These are phyloP conservation scores for Claviceps africana DNA, from an alignment of 2,329 filamentous ascomycete genomes.

Conservation along the genomic window DNA sequence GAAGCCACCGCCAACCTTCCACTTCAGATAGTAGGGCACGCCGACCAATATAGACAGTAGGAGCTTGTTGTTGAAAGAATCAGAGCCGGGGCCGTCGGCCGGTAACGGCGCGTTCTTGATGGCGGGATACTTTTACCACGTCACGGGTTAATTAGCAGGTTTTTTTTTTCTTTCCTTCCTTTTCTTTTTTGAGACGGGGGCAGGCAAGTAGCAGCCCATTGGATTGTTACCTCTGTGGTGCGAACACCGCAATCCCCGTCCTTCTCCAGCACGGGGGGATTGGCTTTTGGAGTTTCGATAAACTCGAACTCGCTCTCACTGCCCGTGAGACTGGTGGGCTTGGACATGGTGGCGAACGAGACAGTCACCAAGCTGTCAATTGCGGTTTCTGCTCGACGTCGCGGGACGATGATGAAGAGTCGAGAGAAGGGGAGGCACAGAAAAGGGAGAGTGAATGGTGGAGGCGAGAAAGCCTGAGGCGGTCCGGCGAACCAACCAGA, in stretches of 20 bases:
- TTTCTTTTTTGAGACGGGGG: not conserved
- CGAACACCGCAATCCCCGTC: constrained; percentile 45
- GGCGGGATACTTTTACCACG: constrained; percentile 31
- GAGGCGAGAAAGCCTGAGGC: not conserved
- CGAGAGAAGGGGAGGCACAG: not conserved
- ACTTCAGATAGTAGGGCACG: constrained; percentile 68
- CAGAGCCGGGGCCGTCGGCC: constrained; percentile 70
- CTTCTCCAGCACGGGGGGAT: constrained; percentile 46
- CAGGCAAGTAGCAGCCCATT: not conserved
- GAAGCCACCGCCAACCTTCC: constrained; percentile 76
- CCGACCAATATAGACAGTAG: constrained; percentile 56
- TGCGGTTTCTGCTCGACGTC: not conserved
- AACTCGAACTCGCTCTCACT: constrained; percentile 27
- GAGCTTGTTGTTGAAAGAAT: constrained; percentile 73
- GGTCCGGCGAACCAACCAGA: not conserved
- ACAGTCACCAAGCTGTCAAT: constrained; percentile 8
- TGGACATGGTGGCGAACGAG: constrained; percentile 19
- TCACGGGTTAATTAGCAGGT: not conserved
- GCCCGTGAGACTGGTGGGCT: constrained; percentile 17
- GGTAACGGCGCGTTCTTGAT: constrained; percentile 94
- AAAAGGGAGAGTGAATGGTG: not conserved
- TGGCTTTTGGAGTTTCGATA: constrained; percentile 26
- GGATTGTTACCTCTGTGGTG: constrained; percentile 26
- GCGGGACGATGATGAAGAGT: not conserved
- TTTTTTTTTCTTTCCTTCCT: no score